Evolutionary conservation across 148 eudicot genomes (phyloP).

Genomic region (Diospyros lotus): DNA sequence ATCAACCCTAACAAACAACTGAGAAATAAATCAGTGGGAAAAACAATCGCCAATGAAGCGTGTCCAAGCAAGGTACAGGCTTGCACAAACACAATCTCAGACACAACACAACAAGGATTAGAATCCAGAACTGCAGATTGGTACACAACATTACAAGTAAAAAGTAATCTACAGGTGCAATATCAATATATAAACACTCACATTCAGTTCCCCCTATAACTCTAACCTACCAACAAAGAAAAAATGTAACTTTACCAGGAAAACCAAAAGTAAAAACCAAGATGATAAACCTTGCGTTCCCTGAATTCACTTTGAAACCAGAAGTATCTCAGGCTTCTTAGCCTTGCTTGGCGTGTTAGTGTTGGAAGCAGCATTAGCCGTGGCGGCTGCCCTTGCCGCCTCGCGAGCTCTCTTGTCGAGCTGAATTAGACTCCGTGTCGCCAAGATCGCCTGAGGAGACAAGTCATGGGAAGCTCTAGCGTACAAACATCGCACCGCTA

Average conservation of each 20-base stretch:
- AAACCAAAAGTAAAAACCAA: background rate
- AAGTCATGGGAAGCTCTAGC: slow-evolving; percentile 89
- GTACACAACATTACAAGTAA: background rate
- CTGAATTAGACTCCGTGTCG: slow-evolving; percentile 72
- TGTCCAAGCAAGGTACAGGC: slow-evolving; percentile 7
- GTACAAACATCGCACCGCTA: slow-evolving; percentile 63
- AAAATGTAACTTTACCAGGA: background rate
- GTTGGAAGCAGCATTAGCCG: slow-evolving; percentile 43
- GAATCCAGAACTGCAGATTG: background rate
- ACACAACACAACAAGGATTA: background rate
- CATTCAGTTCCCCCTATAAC: background rate
- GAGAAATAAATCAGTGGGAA: background rate
- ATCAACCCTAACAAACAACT: background rate
- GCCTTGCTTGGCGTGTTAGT: slow-evolving; percentile 69
- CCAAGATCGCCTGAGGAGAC: slow-evolving; percentile 79
- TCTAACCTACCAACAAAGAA: background rate
- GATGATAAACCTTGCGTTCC: slow-evolving; percentile 3
- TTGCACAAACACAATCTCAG: background rate
- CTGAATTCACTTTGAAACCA: slow-evolving; percentile 64
- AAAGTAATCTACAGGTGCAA: slow-evolving; percentile 1
- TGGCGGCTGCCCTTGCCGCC: slow-evolving; percentile 33
- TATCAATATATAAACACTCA: slow-evolving; percentile 5
- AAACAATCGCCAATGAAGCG: slow-evolving; percentile 5
- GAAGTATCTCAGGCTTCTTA: slow-evolving; percentile 76
- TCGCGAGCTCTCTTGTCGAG: slow-evolving; percentile 61